These are phyloP conservation scores for Borealophlyctis nickersoniae DNA, from an alignment of 192 early-diverging fungal species.

Conservation along the genomic window DNA sequence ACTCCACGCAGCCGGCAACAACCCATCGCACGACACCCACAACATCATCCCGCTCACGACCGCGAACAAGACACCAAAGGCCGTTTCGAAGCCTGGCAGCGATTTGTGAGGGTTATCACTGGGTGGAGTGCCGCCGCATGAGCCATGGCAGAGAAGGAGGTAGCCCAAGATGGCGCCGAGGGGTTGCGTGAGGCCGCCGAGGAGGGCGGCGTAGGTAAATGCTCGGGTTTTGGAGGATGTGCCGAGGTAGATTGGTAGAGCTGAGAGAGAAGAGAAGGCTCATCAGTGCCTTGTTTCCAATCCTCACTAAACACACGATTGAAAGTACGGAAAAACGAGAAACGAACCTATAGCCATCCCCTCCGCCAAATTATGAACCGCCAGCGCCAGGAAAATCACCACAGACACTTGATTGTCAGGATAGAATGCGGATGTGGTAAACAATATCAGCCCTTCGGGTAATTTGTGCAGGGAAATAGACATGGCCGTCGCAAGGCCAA, in stretches of 20 bases:
- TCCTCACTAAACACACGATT: no score
- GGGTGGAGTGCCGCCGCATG: not conserved
- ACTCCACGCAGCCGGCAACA: slow-evolving; percentile 17
- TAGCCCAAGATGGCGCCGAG: slow-evolving; percentile 12
- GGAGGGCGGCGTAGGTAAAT: not conserved
- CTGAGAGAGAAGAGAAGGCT: no score
- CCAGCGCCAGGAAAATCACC: slow-evolving; percentile 12
- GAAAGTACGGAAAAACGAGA: no score
- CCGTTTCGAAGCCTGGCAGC: slow-evolving; percentile 1
- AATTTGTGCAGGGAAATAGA: slow-evolving; percentile 23
- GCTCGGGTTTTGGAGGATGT: not conserved
- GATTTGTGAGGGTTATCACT: not conserved
- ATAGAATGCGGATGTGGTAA: slow-evolving; percentile 13
- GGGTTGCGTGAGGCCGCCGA: slow-evolving; percentile 16
- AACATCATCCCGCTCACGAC: slow-evolving; percentile 21
- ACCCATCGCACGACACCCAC: slow-evolving; percentile 15
- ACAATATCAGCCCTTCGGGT: slow-evolving; percentile 17
- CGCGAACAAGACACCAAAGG: slow-evolving; percentile 12
- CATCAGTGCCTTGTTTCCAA: no score
- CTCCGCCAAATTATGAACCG: slow-evolving; percentile 13
- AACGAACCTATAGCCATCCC: slow-evolving; percentile 15
- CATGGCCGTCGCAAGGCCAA: slow-evolving; percentile 17
- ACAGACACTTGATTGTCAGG: not conserved
- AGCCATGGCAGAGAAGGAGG: slow-evolving; percentile 2
- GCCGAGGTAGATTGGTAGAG: slow-evolving; percentile 3